Conservation (phyloP, 2,329 filamentous ascomycete species). For the Pseudogymnoascus sp. region DNA sequence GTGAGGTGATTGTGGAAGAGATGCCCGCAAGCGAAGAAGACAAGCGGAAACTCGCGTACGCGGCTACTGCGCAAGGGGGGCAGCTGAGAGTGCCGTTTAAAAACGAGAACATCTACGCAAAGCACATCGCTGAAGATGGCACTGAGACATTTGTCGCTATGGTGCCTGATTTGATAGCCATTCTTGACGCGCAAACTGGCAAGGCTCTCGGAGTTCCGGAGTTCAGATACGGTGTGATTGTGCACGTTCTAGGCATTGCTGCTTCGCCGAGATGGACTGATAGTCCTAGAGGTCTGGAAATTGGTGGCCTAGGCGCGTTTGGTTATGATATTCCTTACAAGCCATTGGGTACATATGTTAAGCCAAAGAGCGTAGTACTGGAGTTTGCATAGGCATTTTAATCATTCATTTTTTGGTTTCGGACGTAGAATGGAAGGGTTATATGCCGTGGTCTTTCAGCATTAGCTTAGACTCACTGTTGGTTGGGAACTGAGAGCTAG, state of each 20-base stretch:
- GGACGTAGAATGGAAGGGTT: not conserved
- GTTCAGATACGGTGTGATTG: slow-evolving; percentile 46
- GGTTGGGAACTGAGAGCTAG: not conserved
- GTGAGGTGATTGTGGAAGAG: slow-evolving; percentile 51
- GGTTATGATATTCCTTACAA: slow-evolving; percentile 44
- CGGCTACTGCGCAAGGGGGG: slow-evolving; percentile 35
- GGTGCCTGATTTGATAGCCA: slow-evolving; percentile 43
- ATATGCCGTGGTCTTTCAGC: not conserved
- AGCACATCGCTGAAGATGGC: slow-evolving; percentile 16
- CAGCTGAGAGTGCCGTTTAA: slow-evolving; percentile 62
- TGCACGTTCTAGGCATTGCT: slow-evolving; percentile 47
- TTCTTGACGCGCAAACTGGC: slow-evolving; percentile 42
- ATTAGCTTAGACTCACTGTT: not conserved
- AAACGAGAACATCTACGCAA: slow-evolving; percentile 65
- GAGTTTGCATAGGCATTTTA: slow-evolving; percentile 32
- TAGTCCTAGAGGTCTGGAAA: slow-evolving; percentile 40
- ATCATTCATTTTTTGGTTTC: not conserved
- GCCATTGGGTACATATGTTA: slow-evolving; percentile 44
- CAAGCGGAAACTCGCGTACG: slow-evolving; percentile 25
- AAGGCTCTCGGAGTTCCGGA: slow-evolving; percentile 47
- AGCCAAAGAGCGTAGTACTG: slow-evolving; percentile 48
- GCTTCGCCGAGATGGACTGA: slow-evolving; percentile 49
- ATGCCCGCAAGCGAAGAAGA: slow-evolving; percentile 32
- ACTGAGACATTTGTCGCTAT: slow-evolving; percentile 35
- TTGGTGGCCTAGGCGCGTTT: slow-evolving; percentile 45